Conservation (phyloP, 257 asterid species). For the Craterostigma plantagineum region DNA sequence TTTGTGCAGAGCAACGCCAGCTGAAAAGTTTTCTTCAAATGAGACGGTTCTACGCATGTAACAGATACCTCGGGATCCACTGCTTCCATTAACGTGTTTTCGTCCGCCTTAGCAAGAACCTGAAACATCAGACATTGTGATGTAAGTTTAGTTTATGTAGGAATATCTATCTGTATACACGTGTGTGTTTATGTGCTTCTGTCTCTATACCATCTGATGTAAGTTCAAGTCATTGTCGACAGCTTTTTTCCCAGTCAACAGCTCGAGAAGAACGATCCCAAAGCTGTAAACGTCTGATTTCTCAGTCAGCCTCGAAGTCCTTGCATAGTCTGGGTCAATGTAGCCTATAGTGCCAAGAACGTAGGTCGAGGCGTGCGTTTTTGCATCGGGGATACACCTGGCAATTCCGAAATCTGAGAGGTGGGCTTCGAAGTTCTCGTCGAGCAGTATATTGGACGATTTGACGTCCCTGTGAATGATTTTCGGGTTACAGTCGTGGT, state of each 20-base stretch:
- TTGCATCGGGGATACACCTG: slow-evolving; percentile 43
- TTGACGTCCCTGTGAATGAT: slow-evolving; percentile 89
- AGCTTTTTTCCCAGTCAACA: slow-evolving; percentile 77
- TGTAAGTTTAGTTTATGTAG: not conserved
- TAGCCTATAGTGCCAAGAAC: slow-evolving; percentile 96
- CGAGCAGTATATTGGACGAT: slow-evolving; percentile 75
- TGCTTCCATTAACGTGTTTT: slow-evolving; percentile 73
- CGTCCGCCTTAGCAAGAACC: slow-evolving; percentile 74
- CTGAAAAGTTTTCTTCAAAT: slow-evolving; percentile 63
- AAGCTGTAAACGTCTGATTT: slow-evolving; percentile 93
- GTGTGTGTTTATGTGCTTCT: not conserved
- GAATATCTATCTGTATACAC: not conserved
- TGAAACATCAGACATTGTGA: slow-evolving; percentile 10
- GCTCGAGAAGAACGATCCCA: slow-evolving; percentile 88
- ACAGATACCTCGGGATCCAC: slow-evolving; percentile 84
- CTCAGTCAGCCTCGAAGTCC: slow-evolving; percentile 80
- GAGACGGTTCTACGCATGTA: slow-evolving; percentile 59
- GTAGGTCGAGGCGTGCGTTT: slow-evolving; percentile 74
- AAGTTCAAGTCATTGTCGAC: slow-evolving; percentile 70
- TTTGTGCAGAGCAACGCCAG: slow-evolving; percentile 85
- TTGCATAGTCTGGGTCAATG: slow-evolving; percentile 91
- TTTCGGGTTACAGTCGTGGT: slow-evolving; percentile 80
- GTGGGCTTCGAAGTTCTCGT: slow-evolving; percentile 80
- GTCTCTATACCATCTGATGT: slow-evolving; percentile 64
- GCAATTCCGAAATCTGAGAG: slow-evolving; percentile 95